Base-by-base conservation (phyloP, 306 rosid species). In the Glycine tomentella region DNA sequence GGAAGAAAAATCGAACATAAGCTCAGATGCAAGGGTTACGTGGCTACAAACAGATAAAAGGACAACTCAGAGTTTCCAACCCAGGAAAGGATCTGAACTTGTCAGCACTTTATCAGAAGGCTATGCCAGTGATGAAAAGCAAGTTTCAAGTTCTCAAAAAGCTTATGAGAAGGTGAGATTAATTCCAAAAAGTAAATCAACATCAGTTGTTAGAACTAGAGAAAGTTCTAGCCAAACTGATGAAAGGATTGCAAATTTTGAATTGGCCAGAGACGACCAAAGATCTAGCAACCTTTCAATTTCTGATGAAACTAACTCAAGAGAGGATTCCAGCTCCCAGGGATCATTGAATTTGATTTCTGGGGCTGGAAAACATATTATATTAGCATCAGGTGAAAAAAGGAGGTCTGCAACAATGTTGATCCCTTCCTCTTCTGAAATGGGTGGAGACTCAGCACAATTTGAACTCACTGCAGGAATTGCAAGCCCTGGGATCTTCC, bases 341-440 rank as follows among this genome's bases (percentile, higher is more conserved):
- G 90, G 85, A 71, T 77, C 88, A 55, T 62, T 76, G 64, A 57
- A 68, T 82, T 83, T 46, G 80, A 86, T 65, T 81, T 84, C 89
- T 40, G 82, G 70, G 79, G 70, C 81, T 78, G 81, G 83, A 80
- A 75, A 69, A 63, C 76, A 42, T 31, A 81, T 78, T 75, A 78
- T 75, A 76, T 80, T 45, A 59, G 83, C 64, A 69, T 91, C 83
- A 72, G 83, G 76, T 82, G 66, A 44, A 82, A 71, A 77, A 62
- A 86, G 87, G 65, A 83, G 83, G 49, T 87, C 92, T 80, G 80
- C 83, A 78, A 72, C 71, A 82, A 67, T 67, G 57, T 15, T 87
- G 84, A 34, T 76, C 72, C 91, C 97, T 70, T 89, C 97, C 58
- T 75, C 89, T 82, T 88, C 93, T 61, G 88, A 90, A 65, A 14